phyloP scores from a whole-genome alignment of 139 green algal species.

The Micractinium sp. region DNA sequence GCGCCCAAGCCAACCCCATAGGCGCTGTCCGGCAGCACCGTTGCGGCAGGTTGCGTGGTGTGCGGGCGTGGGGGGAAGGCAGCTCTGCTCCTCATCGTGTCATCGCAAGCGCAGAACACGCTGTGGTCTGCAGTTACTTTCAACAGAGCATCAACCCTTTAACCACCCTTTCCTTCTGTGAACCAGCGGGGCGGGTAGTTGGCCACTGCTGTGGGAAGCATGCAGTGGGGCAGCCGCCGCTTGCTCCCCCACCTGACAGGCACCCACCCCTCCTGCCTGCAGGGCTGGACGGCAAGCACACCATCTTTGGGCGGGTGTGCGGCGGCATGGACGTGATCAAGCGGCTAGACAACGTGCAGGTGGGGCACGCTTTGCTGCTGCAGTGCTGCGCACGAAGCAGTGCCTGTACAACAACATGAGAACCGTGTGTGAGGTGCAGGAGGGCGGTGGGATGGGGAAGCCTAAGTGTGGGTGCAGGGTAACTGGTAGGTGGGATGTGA shows the following conservation, averaged over 20 bases:
- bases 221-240: too few relatives aligned
- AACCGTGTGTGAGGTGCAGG: background rate
- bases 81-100: too few relatives aligned
- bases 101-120: too few relatives aligned
- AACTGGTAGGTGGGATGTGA: background rate
- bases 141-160: background rate
- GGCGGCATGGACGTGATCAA: conserved; percentile 90
- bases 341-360: conserved; percentile 87
- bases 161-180: background rate
- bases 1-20: too few relatives aligned
- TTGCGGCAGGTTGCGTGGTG: too few relatives aligned
- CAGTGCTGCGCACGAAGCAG: background rate
- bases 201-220: background rate
- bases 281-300: conserved; percentile 65
- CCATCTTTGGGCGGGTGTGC: conserved; percentile 94
- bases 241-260: too few relatives aligned
- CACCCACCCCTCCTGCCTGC: background rate
- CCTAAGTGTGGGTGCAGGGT: too few relatives aligned
- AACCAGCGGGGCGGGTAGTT: too few relatives aligned
- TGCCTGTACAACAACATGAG: too few relatives aligned
- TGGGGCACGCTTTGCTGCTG: conserved; percentile 5
- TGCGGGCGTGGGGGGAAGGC: too few relatives aligned
- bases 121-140: background rate
- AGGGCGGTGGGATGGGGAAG: too few relatives aligned
- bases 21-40: too few relatives aligned